Evolutionary conservation across 1,284 basidiomycete genomes (phyloP).

Genomic region (Ustilago nuda): DNA sequence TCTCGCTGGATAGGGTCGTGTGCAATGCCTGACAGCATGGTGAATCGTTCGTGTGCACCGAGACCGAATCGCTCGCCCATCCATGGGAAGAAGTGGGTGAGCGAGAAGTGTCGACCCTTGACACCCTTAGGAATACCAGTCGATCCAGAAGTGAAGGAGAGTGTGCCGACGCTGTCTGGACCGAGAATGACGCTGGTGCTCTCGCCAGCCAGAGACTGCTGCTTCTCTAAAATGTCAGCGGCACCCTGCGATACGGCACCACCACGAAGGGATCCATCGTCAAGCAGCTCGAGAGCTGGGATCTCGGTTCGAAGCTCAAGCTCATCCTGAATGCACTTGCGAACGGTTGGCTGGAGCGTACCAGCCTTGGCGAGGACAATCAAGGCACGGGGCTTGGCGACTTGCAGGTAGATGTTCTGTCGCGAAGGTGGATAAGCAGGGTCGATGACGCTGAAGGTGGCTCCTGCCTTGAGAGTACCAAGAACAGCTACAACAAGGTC

Average conservation of each 20-base stretch:
- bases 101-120: slow-evolving; percentile 89
- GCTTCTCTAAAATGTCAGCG: slow-evolving; percentile 72
- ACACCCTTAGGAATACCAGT: slow-evolving; percentile 99
- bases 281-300: slow-evolving; percentile 85
- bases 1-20: slow-evolving; percentile 99
- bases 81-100: slow-evolving; percentile 99
- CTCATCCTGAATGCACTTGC: slow-evolving; percentile 84
- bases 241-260: slow-evolving; percentile 71
- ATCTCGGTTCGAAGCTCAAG: slow-evolving; percentile 89
- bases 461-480: slow-evolving; percentile 95
- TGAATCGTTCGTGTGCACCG: slow-evolving; percentile 83
- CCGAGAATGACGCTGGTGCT: slow-evolving; percentile 82
- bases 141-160: slow-evolving; percentile 97
- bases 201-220: slow-evolving; percentile 72
- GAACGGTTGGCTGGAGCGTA: slow-evolving; percentile 81
- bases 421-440: slow-evolving; percentile 95
- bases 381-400: slow-evolving; percentile 92
- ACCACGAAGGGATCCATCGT: slow-evolving; percentile 74
- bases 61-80: slow-evolving; percentile 92
- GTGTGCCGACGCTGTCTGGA: slow-evolving; percentile 92
- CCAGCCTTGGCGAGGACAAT: slow-evolving; percentile 93
- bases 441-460: slow-evolving; percentile 97
- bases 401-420: slow-evolving; percentile 94
- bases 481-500: slow-evolving; percentile 97
- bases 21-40: slow-evolving; percentile 98